Base-by-base conservation (phyloP, 768 basidiomycete genomes). In the Trametes meyenii region DNA sequence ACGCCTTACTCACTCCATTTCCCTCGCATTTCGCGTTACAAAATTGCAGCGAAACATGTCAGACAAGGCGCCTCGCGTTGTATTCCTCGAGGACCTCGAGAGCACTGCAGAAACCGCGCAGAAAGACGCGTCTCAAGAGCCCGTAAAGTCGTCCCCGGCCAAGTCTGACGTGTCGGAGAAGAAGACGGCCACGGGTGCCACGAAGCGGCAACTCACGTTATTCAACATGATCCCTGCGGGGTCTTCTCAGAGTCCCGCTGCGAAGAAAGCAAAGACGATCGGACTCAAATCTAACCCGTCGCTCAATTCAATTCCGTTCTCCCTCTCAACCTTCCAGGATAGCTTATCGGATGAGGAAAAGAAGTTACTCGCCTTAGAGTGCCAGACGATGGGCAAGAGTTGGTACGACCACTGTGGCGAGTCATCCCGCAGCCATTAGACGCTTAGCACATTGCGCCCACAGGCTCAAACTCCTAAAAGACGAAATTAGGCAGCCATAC, bases 401-500 rank as follows among this genome's bases (percentile, higher is more conserved):
- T 90, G 89, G 89, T 86, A 66, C 61, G 81, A 68, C 44, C 44
- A 36, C 52, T 43, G 14, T 17, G 29, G 16, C 4, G 26, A 3
- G 33, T 19, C 12, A 39, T 10, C 21, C 3, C 11, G 3, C 6
- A 29, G 16, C 1, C 12, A 40, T 3, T 8, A 8, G 8, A 33
- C 36, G 29, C 50, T 59, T 39, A 58, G 33, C 54, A 26, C 5
- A 14, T 46, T 29, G 29, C 29, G 29, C 8, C 29, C 38, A 48
- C 63, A 92, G 90, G 92, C 77, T 93, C 44, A 88, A 88, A 70
- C 66, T 89, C 38, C 79, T 94, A 57, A 84, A 86, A 63, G 83
- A 86, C 61, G 92, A 94, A 69, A 82, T 94, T 53, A 81, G 79
- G 66, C 88, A 90, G 68, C 83, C 88, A 0, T 94, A 92, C 73